Evolutionary conservation across 345 rosid species (phyloP).

Genomic region (Hibiscus tridactylites): DNA sequence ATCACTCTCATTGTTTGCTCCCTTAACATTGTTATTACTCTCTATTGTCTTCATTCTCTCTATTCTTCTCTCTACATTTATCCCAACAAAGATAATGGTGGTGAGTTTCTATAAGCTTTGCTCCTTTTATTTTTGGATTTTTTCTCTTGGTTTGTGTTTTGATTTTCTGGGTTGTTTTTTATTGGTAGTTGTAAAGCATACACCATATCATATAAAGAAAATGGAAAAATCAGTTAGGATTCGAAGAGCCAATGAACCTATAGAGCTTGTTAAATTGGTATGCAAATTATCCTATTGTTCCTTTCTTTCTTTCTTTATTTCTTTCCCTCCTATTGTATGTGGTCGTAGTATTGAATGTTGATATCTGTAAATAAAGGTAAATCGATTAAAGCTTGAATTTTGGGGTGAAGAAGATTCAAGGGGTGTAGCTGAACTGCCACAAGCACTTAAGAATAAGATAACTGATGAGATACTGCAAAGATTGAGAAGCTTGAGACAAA

Average conservation of each 20-base stretch:
- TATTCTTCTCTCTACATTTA: constrained; percentile 68
- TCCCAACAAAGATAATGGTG: constrained; percentile 35
- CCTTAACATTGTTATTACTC: constrained; percentile 83
- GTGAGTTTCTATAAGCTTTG: constrained; percentile 11
- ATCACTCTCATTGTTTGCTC: constrained; percentile 76
- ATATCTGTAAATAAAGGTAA: constrained; percentile 37
- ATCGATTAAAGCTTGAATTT: constrained; percentile 44
- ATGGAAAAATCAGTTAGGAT: constrained; percentile 86
- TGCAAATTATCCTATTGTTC: background rate
- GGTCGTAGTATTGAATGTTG: background rate
- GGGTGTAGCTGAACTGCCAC: constrained; percentile 44
- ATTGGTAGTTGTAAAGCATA: constrained; percentile 48
- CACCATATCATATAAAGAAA: constrained; percentile 74
- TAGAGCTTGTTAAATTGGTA: constrained; percentile 59
- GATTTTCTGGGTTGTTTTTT: constrained; percentile 6
- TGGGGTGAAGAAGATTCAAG: constrained; percentile 21
- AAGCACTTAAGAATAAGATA: constrained; percentile 44
- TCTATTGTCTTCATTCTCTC: constrained; percentile 75
- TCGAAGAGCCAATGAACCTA: constrained; percentile 64
- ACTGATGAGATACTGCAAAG: constrained; percentile 60
- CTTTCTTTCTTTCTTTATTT: background rate
- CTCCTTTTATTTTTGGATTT: background rate
- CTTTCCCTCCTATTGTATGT: background rate
- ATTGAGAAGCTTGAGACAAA: constrained; percentile 37
- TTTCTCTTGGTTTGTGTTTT: background rate